Evolutionary conservation across 139 green algal species (phyloP).

Genomic region (Volvox africanus): DNA sequence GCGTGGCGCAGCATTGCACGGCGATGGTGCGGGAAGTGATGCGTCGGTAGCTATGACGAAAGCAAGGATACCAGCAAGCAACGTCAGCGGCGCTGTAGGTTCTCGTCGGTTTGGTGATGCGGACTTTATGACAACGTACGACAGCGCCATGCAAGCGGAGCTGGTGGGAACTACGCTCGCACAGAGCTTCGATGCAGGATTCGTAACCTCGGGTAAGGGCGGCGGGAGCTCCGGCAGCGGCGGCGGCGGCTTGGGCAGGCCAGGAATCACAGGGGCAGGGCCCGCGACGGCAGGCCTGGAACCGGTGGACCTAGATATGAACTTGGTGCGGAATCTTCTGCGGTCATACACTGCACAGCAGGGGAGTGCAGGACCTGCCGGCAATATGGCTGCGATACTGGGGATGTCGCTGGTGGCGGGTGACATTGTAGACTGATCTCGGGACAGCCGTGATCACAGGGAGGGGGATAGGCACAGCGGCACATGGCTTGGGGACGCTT

Average conservation of each 20-base stretch:
- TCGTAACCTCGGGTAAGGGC: background rate
- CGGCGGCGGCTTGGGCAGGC: no score
- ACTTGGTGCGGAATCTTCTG: constrained; percentile 57
- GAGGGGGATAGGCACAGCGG: no score
- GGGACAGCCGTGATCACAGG: no score
- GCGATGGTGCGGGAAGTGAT: no score
- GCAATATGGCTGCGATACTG: constrained; percentile 57
- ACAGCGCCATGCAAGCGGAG: constrained; percentile 22
- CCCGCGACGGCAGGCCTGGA: background rate
- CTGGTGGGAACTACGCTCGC: constrained; percentile 36
- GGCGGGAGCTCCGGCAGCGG: background rate
- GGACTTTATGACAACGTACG: constrained; percentile 26
- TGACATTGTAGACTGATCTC: background rate
- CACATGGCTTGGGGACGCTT: no score
- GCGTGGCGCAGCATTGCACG: no score
- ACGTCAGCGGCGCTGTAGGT: no score
- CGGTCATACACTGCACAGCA: constrained; percentile 47
- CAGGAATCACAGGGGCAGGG: background rate
- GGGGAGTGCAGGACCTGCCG: constrained; percentile 52
- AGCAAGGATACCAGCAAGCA: no score
- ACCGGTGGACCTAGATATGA: constrained; percentile 64
- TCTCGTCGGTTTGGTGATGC: background rate
- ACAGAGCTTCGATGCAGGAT: constrained; percentile 9
- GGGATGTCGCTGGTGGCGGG: constrained; percentile 26
- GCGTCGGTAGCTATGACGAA: no score